phyloP scores from a whole-genome alignment of 2,329 filamentous ascomycete species.

The Xylaria arbuscula region DNA sequence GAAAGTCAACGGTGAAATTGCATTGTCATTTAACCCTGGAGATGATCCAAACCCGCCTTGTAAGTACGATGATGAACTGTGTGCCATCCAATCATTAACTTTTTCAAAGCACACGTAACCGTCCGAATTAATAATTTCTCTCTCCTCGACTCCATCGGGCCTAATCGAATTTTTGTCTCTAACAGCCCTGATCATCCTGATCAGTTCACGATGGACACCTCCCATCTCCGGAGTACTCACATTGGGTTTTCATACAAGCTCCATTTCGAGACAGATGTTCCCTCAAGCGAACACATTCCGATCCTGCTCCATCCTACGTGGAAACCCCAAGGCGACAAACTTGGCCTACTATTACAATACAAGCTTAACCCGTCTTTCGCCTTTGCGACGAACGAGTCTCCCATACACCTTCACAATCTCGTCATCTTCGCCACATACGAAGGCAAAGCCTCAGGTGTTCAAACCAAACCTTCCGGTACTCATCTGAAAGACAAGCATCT shows the following conservation, averaged over 20 bases:
- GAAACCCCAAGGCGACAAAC: constrained; percentile 85
- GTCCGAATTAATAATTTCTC: constrained; percentile 90
- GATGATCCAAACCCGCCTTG: constrained; percentile 61
- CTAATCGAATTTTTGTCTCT: constrained; percentile 90
- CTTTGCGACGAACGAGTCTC: constrained; percentile 53
- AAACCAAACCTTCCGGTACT: constrained; percentile 82
- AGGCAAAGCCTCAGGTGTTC: constrained; percentile 72
- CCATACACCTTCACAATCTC: constrained; percentile 77
- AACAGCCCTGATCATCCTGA: constrained; percentile 76
- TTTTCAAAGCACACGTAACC: constrained; percentile 64
- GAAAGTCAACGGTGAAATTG: constrained; percentile 87
- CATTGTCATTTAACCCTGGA: constrained; percentile 78
- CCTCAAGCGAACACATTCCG: constrained; percentile 70
- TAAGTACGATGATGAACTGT: constrained; percentile 53
- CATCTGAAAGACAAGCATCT: constrained; percentile 81
- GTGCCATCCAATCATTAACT: constrained; percentile 37
- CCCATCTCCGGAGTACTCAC: constrained; percentile 76
- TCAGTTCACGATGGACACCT: constrained; percentile 81
- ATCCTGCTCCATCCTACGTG: constrained; percentile 79
- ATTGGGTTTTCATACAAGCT: constrained; percentile 95
- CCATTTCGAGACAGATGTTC: constrained; percentile 69
- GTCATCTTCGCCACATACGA: constrained; percentile 78
- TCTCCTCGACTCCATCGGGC: constrained; percentile 89
- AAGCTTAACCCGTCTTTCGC: constrained; percentile 78
- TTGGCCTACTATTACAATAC: constrained; percentile 88